These are phyloP conservation scores for Boletellus sp. DNA, from an alignment of 1,284 basidiomycete genomes.

Conservation along the genomic window DNA sequence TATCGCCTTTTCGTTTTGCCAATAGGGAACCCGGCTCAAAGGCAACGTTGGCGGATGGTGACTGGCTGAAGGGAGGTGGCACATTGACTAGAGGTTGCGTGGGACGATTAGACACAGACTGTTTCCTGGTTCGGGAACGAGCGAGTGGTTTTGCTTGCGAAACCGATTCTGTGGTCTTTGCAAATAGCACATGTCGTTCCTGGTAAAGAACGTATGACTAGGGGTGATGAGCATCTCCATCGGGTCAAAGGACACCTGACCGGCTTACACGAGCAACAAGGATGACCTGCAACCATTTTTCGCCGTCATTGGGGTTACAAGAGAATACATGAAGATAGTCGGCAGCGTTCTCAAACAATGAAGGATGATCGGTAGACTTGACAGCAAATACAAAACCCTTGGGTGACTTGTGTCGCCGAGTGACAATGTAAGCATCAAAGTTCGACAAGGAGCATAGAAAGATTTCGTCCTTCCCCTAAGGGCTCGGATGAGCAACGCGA, in stretches of 20 bases:
- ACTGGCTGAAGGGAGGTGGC: constrained; percentile 34
- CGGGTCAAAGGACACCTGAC: background rate
- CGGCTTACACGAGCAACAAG: constrained; percentile 70
- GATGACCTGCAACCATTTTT: constrained; percentile 68
- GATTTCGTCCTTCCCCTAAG: constrained; percentile 77
- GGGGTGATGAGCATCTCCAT: constrained; percentile 10
- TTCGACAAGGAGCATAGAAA: constrained; percentile 78
- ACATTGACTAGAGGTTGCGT: constrained; percentile 32
- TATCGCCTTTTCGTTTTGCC: constrained; percentile 41
- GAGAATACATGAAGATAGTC: constrained; percentile 85
- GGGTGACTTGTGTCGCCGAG: constrained; percentile 68
- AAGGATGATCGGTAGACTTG: constrained; percentile 83
- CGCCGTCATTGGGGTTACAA: constrained; percentile 67
- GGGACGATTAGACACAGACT: constrained; percentile 31
- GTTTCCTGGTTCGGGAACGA: constrained; percentile 32
- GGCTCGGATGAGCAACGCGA: constrained; percentile 12
- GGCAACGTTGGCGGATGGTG: constrained; percentile 31
- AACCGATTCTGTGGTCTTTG: constrained; percentile 37
- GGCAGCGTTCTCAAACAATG: constrained; percentile 78
- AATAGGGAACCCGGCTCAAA: constrained; percentile 72
- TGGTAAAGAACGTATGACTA: constrained; percentile 79
- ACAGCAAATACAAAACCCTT: constrained; percentile 79
- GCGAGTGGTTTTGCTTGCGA: constrained; percentile 29
- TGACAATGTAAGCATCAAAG: constrained; percentile 81
- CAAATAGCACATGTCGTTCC: constrained; percentile 66